Evolutionary conservation across 306 rosid genomes (phyloP).

Genomic region (Sphenostylis stenocarpa): DNA sequence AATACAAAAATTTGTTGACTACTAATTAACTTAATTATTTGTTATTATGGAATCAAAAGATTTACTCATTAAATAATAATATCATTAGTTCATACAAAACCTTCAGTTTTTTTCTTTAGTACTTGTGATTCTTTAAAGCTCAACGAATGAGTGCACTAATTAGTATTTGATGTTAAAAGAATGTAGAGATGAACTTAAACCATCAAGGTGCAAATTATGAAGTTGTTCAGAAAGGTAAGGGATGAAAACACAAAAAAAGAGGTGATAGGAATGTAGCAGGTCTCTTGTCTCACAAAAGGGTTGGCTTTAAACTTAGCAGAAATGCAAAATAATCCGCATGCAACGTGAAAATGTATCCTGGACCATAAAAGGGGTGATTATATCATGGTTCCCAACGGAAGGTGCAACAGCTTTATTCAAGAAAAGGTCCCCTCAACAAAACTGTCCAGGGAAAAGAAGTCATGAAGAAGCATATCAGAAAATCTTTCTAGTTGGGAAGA

Average conservation of each 20-base stretch:
- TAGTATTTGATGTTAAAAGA: background rate
- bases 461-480: background rate
- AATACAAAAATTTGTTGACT: too few species aligned
- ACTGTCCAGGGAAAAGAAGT: background rate
- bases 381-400: background rate
- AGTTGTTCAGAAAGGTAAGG: background rate
- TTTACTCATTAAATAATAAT: too few species aligned
- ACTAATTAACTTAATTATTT: too few species aligned
- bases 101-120: too few species aligned
- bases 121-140: background rate
- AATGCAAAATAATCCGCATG: background rate
- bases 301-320: background rate
- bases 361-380: background rate
- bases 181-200: background rate
- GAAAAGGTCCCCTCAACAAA: background rate
- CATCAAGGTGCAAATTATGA: background rate
- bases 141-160: background rate
- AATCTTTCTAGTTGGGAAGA: background rate
- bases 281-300: background rate
- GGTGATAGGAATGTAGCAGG: background rate
- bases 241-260: background rate
- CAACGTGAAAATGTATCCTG: background rate
- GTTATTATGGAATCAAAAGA: too few species aligned
- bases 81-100: too few species aligned
- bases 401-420: conserved; percentile 6